Evolutionary conservation across 805 yeast genomes (phyloP).

Genomic region (Yamadazyma tumulicola): DNA sequence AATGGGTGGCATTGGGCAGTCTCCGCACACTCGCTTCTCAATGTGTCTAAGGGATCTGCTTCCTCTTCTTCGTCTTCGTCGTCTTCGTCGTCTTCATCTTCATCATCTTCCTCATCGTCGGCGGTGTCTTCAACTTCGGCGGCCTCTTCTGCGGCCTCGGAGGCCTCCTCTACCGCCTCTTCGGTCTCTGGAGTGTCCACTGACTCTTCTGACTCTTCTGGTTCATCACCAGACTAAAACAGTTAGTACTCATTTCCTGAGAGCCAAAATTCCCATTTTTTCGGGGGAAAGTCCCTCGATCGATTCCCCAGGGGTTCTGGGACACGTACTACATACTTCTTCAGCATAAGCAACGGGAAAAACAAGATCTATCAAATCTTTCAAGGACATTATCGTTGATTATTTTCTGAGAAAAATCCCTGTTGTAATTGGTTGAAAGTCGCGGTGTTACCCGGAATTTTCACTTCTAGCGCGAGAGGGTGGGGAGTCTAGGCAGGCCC

Average conservation of each 20-base stretch:
- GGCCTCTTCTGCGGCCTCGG: slow-evolving; percentile 37
- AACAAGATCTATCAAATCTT: slow-evolving; percentile 76
- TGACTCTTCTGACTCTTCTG: slow-evolving; percentile 12
- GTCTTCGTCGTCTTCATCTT: slow-evolving; percentile 56
- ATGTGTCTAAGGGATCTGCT: slow-evolving; percentile 41
- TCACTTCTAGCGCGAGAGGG: background rate
- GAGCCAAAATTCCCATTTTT: too few species aligned
- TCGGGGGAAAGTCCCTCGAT: too few species aligned
- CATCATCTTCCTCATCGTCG: slow-evolving; percentile 48
- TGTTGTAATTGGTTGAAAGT: slow-evolving; percentile 21
- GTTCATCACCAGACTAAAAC: slow-evolving; percentile 20
- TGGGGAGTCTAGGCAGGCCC: too few species aligned
- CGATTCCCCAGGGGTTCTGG: too few species aligned
- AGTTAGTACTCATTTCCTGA: slow-evolving; percentile 5
- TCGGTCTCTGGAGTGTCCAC: slow-evolving; percentile 12
- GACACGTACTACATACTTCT: slow-evolving; percentile 41
- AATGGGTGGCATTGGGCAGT: slow-evolving; percentile 65
- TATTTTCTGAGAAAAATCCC: slow-evolving; percentile 21
- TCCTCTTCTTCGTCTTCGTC: slow-evolving; percentile 70
- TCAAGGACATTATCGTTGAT: slow-evolving; percentile 40
- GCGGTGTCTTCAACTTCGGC: slow-evolving; percentile 35
- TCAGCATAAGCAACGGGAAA: slow-evolving; percentile 87
- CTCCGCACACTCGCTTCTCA: slow-evolving; percentile 59
- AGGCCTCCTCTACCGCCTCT: slow-evolving; percentile 15
- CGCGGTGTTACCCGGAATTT: slow-evolving; percentile 5